A percentile compares a stretch with the other conserved stretches of the same genome.
Conservation (phyloP, 352 stramenopile genomes). For the Saprolegnia diclina region DNA sequence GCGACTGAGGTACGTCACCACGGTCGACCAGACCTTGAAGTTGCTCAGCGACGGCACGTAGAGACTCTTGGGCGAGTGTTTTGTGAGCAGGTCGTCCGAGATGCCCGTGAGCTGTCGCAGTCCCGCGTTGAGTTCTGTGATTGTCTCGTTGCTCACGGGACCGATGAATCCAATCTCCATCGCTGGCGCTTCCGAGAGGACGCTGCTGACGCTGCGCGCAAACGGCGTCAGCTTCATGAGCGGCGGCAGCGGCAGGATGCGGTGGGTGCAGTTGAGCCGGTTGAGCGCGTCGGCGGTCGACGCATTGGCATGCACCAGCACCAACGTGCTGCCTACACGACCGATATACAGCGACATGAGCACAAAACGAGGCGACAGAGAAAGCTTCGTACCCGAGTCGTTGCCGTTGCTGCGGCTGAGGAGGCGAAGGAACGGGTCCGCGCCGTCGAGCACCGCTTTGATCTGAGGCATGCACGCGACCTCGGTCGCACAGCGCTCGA, state of each 20-base stretch:
- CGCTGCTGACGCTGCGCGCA: slow-evolving; percentile 42
- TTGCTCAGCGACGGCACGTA: slow-evolving; percentile 35
- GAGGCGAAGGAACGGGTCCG: slow-evolving; percentile 46
- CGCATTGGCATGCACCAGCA: slow-evolving; percentile 50
- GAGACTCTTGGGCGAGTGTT: slow-evolving; percentile 30
- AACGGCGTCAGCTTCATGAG: slow-evolving; percentile 72
- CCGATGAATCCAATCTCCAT: slow-evolving; percentile 60
- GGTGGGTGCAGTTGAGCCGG: slow-evolving; percentile 43
- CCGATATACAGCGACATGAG: not conserved
- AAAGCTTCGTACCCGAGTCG: slow-evolving; percentile 29
- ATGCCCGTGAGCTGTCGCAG: slow-evolving; percentile 40
- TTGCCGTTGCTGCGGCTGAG: slow-evolving; percentile 43
- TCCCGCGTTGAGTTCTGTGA: slow-evolving; percentile 37
- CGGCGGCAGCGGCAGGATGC: slow-evolving; percentile 39
- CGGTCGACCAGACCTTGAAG: slow-evolving; percentile 51
- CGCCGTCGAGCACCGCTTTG: slow-evolving; percentile 34
- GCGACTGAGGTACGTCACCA: slow-evolving; percentile 60
- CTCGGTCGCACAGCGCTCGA: slow-evolving; percentile 37
- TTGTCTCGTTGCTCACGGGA: slow-evolving; percentile 30
- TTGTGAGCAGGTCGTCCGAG: slow-evolving; percentile 48
- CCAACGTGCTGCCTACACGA: slow-evolving; percentile 33
- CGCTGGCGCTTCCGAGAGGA: slow-evolving; percentile 34
- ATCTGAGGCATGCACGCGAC: slow-evolving; percentile 43
- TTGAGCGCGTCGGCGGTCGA: slow-evolving; percentile 33
- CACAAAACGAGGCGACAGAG: not conserved